Conservation (phyloP, 352 stramenopile species). For the Phytophthora megakarya region DNA sequence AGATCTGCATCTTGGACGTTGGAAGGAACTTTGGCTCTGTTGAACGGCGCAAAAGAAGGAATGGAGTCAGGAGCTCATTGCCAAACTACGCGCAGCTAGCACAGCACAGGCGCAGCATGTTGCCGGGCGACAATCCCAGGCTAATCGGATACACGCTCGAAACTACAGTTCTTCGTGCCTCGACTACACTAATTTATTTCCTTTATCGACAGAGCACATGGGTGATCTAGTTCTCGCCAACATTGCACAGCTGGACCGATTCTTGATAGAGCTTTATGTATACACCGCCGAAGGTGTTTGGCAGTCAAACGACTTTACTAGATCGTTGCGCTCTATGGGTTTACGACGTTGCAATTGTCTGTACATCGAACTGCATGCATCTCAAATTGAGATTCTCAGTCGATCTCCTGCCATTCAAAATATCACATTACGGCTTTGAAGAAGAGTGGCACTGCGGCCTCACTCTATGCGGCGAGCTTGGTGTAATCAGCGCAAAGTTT, state of each 20-base stretch:
- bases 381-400: neutral
- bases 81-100: no score
- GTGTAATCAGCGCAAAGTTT: no score
- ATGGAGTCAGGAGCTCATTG: neutral
- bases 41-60: constrained; percentile 7
- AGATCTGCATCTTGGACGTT: constrained; percentile 30
- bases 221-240: neutral
- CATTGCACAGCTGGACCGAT: no score
- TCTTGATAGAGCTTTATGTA: no score
- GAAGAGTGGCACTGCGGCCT: neutral
- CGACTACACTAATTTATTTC: neutral
- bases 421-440: neutral
- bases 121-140: neutral
- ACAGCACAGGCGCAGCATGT: neutral
- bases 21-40: neutral
- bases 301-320: no score
- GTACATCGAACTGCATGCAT: neutral
- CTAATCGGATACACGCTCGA: neutral
- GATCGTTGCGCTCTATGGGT: neutral
- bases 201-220: neutral
- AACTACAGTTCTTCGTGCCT: neutral
- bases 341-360: neutral
- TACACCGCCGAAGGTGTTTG: no score
- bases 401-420: neutral
- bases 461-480: neutral